phyloP scores from a whole-genome alignment of 768 basidiomycete genomes.

The Rhizopogon roseolus region DNA sequence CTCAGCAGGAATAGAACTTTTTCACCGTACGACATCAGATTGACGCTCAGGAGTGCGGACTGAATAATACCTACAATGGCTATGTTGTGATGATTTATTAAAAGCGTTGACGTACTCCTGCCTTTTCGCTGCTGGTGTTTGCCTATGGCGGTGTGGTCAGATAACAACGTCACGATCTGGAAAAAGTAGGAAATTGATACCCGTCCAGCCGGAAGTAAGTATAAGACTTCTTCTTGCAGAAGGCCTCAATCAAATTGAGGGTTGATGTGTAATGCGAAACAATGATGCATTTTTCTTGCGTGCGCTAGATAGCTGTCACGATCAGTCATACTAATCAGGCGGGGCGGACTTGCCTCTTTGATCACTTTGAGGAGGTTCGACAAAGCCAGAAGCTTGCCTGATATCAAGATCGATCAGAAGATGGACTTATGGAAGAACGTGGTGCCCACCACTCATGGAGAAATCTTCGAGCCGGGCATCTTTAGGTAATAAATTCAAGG shows the following conservation, averaged over 20 bases:
- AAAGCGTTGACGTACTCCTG: slow-evolving; percentile 87
- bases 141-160: slow-evolving; percentile 33
- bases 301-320: slow-evolving; percentile 39
- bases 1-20: slow-evolving; percentile 88
- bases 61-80: slow-evolving; percentile 49
- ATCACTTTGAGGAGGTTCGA: slow-evolving; percentile 58
- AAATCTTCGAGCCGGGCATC: slow-evolving; percentile 63
- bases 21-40: slow-evolving; percentile 2
- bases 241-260: slow-evolving; percentile 85
- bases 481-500: slow-evolving; percentile 57
- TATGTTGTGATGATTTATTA: slow-evolving; percentile 70
- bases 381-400: slow-evolving; percentile 74
- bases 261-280: slow-evolving; percentile 98
- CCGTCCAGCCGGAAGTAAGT: slow-evolving; percentile 87
- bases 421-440: neutral
- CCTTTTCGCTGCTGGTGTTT: slow-evolving; percentile 69
- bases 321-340: neutral
- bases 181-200: slow-evolving; percentile 29
- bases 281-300: slow-evolving; percentile 91
- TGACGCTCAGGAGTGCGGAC: neutral
- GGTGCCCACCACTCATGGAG: slow-evolving; percentile 65
- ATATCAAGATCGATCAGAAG: slow-evolving; percentile 6
- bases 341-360: slow-evolving; percentile 40
- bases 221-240: slow-evolving; percentile 73
- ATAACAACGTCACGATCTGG: neutral